Evolutionary conservation across 306 rosid genomes (phyloP), one percentile per base, ranked within the genome.

Genomic region (Morella rubra): DNA sequence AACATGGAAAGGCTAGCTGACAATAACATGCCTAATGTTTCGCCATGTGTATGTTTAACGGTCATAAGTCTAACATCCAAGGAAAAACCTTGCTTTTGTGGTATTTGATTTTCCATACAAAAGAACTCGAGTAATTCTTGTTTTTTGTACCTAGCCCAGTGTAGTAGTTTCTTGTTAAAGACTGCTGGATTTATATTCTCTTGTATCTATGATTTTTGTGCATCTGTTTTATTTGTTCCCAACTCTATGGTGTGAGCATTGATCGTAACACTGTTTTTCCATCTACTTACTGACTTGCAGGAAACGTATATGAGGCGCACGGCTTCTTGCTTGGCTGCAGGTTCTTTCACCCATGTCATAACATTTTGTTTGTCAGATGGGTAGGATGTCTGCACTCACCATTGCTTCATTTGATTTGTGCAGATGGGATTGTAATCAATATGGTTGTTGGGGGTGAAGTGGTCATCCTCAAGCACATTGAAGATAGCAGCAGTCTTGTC

Each of bases 371-470:
- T 45, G 77, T 61, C 71, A 16, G 44, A 44, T 74, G 59, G 53
- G 61, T 68, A 69, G 80, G n/a, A 75, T 46, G 73, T 77, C 49
- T 81, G 68, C 56, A 15, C 71, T 73, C 75, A 74, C 71, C 78
- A 41, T 76, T 59, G 77, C 81, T 86, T 80, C 60, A 46, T 46
- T 19, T 50, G 76, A 52, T 81, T 12, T 52, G 56, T 85, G 86
- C 82, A 95, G 98, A 96, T 82, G 99, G 98, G 79, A 79, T 91
- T 79, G 89, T 91, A 54, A 96, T 91, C 90, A 96, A 91, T 78
- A 92, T 91, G 99, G 98, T 95, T 58, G 93, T 87, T 56, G 92
- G 99, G 66, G 98, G 97, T 19, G 99, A 92, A 87, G 96, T 96
- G 54, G 93, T 89, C 42, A 91, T 84, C 24, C 89, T 96, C 71